These are phyloP conservation scores for Agroathelia rolfsii DNA, from an alignment of 1,284 basidiomycete species.

Conservation along the genomic window DNA sequence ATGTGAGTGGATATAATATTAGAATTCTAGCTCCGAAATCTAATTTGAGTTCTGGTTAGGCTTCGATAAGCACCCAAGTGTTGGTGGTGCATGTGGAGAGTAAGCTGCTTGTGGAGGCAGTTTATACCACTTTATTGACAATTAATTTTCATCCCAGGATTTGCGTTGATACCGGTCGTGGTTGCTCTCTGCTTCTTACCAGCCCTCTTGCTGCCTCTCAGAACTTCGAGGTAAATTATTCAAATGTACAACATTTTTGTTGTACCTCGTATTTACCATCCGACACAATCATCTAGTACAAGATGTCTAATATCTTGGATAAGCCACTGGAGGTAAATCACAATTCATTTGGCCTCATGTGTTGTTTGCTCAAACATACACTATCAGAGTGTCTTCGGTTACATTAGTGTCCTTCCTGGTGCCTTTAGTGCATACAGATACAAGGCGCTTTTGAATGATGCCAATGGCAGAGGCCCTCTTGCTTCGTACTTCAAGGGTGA, in stretches of 20 bases:
- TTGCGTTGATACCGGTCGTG: constrained; percentile 74
- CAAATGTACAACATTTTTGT: too few species aligned
- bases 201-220: constrained; percentile 87
- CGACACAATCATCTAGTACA: constrained; percentile 40
- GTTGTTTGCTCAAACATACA: too few species aligned
- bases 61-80: constrained; percentile 84
- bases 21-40: constrained; percentile 1
- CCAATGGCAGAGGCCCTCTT: constrained; percentile 80
- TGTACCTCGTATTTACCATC: constrained; percentile 4
- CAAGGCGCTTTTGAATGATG: constrained; percentile 72
- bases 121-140: constrained; percentile 4
- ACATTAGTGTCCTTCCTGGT: constrained; percentile 84
- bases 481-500: constrained; percentile 89
- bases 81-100: constrained; percentile 95
- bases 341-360: too few species aligned
- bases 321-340: constrained; percentile 75
- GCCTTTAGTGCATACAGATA: constrained; percentile 92
- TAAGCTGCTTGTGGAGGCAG: constrained; percentile 43
- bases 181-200: constrained; percentile 69
- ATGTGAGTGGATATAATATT: constrained; percentile 33
- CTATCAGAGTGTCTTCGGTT: constrained; percentile 76
- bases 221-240: constrained; percentile 65
- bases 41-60: constrained; percentile 35
- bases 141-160: constrained; percentile 38
- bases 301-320: constrained; percentile 90